These are phyloP conservation scores for Magnaporthiopsis incrustans DNA, from an alignment of 2,329 filamentous ascomycete species.

Conservation along the genomic window DNA sequence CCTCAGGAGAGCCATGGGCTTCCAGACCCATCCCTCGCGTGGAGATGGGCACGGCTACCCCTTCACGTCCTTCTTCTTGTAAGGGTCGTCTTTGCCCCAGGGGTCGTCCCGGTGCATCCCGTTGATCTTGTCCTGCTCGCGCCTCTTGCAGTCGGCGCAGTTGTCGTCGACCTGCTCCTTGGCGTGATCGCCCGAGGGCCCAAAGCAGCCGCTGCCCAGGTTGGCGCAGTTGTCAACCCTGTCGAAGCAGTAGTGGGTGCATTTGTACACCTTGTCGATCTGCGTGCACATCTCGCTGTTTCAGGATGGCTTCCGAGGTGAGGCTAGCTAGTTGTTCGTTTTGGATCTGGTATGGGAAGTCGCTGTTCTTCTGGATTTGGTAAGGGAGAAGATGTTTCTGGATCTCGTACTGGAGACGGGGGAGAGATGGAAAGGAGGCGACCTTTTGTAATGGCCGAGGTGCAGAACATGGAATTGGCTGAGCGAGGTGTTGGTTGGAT, in stretches of 20 bases:
- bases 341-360: neutral
- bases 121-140: slow-evolving; percentile 11
- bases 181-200: slow-evolving; percentile 16
- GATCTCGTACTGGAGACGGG: neutral
- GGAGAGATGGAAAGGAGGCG: neutral
- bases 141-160: slow-evolving; percentile 17
- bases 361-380: neutral
- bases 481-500: neutral
- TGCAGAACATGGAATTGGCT: too few species aligned
- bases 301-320: neutral
- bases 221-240: slow-evolving; percentile 17
- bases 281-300: slow-evolving; percentile 17
- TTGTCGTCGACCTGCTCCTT: slow-evolving; percentile 11
- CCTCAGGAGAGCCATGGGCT: too few species aligned
- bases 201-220: slow-evolving; percentile 17
- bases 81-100: slow-evolving; percentile 16
- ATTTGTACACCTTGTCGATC: slow-evolving; percentile 16
- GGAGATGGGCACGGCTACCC: neutral
- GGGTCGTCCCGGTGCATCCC: slow-evolving; percentile 11
- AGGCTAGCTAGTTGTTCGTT: neutral
- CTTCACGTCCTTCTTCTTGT: neutral
- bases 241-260: slow-evolving; percentile 18
- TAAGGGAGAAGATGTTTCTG: neutral
- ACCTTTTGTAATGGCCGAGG: neutral
- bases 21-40: too few species aligned